These are phyloP conservation scores for Trichoderma gracile DNA, from an alignment of 2,329 filamentous ascomycete species.

Conservation along the genomic window DNA sequence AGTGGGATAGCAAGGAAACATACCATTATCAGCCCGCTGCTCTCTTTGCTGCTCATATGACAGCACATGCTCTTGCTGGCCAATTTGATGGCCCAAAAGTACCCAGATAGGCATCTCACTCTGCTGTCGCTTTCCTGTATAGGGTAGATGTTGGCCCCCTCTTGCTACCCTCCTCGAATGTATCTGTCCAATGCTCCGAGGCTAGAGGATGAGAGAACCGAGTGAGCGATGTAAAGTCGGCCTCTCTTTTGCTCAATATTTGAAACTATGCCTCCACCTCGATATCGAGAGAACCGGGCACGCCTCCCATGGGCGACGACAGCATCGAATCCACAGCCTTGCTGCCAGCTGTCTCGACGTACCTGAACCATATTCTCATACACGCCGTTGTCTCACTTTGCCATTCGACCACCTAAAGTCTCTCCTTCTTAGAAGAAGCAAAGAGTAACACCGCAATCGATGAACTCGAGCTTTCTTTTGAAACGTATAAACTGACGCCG, in stretches of 20 bases:
- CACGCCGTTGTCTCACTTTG: constrained; percentile 13
- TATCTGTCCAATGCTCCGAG: background rate
- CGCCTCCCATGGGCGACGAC: background rate
- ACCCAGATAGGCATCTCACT: background rate
- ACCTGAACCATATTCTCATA: constrained; percentile 13
- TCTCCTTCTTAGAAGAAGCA: background rate
- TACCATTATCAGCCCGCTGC: background rate
- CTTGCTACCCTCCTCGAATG: background rate
- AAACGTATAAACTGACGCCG: background rate
- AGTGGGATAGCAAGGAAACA: background rate
- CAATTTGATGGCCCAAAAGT: background rate
- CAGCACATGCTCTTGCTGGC: background rate
- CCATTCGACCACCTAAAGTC: background rate
- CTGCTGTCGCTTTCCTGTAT: background rate
- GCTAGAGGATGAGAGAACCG: background rate
- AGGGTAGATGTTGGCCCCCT: background rate
- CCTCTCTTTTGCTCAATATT: background rate
- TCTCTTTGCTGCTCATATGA: constrained; percentile 7
- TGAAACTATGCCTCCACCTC: background rate
- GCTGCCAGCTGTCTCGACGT: background rate
- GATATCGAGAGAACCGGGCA: background rate
- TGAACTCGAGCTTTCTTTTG: background rate
- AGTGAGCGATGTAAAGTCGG: background rate
- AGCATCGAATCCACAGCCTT: constrained; percentile 2
- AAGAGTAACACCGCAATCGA: background rate